Evolutionary conservation across 306 rosid species (phyloP).

Genomic region (Prosopis cineraria): DNA sequence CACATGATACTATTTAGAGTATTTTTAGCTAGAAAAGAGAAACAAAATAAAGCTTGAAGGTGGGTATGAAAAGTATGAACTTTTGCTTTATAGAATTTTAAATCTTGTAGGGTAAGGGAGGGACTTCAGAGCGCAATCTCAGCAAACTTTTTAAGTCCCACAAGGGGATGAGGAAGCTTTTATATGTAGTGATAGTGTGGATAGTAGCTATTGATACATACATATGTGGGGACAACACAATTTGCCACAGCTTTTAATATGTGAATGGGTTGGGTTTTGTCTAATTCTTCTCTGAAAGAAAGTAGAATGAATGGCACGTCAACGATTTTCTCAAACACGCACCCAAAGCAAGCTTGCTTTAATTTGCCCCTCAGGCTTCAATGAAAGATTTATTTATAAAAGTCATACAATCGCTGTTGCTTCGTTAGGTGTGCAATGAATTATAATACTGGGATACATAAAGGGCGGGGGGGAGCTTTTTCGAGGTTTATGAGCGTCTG

Average conservation of each 20-base stretch:
- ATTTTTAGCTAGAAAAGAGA: neutral
- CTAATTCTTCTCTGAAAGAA: neutral
- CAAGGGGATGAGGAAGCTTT: neutral
- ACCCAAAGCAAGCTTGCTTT: conserved; percentile 29
- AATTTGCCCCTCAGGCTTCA: neutral
- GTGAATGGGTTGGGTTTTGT: conserved; percentile 32
- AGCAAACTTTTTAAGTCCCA: neutral
- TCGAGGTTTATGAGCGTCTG: conserved; percentile 1
- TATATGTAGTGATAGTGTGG: neutral
- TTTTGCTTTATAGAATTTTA: conserved; percentile 4
- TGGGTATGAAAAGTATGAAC: neutral
- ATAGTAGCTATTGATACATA: neutral
- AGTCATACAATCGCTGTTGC: conserved; percentile 19
- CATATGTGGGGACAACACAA: neutral
- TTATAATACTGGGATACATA: conserved; percentile 8
- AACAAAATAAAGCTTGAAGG: neutral
- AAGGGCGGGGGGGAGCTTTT: neutral
- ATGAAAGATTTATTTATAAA: neutral
- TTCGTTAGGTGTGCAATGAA: conserved; percentile 24
- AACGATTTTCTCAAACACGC: conserved; percentile 29
- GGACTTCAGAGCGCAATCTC: conserved; percentile 13
- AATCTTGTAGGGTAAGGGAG: neutral
- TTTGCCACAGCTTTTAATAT: neutral
- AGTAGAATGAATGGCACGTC: conserved; percentile 1
- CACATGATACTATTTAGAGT: neutral